Conservation (phyloP, 2,329 filamentous ascomycete species). For the Cladosporium sp. region DNA sequence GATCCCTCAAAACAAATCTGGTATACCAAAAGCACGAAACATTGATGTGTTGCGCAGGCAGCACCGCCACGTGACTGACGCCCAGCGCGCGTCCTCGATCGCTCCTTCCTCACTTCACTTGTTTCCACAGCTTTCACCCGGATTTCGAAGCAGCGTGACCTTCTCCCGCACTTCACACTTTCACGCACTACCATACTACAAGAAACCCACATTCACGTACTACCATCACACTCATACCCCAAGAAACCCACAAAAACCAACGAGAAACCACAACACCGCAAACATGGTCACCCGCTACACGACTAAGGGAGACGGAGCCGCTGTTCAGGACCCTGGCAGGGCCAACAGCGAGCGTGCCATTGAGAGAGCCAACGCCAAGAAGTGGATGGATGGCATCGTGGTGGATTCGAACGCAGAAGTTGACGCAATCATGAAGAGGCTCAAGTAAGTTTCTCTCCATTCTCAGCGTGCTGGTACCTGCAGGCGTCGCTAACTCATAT, state of each 20-base stretch:
- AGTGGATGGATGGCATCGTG: neutral
- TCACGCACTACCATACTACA: neutral
- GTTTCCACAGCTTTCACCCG: neutral
- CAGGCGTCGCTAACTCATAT: neutral
- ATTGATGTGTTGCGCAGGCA: neutral
- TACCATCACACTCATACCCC: neutral
- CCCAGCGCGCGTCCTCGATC: neutral
- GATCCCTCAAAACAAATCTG: neutral
- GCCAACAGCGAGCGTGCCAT: neutral
- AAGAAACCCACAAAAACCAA: neutral
- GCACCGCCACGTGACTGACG: neutral
- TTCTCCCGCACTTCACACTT: neutral
- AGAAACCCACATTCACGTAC: neutral
- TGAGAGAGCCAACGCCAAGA: neutral
- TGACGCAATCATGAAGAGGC: neutral
- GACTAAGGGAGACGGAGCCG: neutral
- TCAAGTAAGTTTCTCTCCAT: neutral
- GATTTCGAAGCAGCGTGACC: neutral
- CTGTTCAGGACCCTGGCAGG: neutral
- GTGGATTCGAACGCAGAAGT: neutral
- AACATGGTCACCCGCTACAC: neutral
- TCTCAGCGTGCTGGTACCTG: neutral
- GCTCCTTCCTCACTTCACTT: conserved; percentile 4
- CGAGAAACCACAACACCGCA: neutral
- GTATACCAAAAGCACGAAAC: neutral